phyloP scores from a whole-genome alignment of 768 basidiomycete genomes.

The Mycena vitilis region DNA sequence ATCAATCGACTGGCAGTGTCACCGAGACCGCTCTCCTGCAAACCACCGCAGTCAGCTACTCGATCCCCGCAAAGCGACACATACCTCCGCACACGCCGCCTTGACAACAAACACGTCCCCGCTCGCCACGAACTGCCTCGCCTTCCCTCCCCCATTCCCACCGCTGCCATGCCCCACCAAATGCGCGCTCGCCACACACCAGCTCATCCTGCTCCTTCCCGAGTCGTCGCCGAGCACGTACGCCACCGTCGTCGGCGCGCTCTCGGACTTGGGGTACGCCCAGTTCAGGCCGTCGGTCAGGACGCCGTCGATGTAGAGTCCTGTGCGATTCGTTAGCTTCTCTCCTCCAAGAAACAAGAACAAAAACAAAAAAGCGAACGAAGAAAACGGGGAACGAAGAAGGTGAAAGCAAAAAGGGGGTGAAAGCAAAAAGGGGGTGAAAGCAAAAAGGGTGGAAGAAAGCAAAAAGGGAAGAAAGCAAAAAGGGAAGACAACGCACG shows the following conservation, averaged over 20 bases:
- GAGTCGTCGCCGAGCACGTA: constrained; percentile 71
- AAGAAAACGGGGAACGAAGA: no score
- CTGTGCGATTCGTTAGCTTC: no score
- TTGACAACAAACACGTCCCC: constrained; percentile 74
- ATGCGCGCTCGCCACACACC: constrained; percentile 78
- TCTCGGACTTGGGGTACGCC: constrained; percentile 69
- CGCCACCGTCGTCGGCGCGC: constrained; percentile 44
- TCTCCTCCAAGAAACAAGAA: no score
- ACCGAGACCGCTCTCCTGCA: no score
- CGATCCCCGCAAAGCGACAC: no score
- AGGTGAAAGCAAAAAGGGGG: no score
- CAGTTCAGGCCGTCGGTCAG: constrained; percentile 72
- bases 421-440: no score
- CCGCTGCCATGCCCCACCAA: constrained; percentile 50
- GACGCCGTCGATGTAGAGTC: constrained; percentile 80
- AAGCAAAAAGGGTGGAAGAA: no score
- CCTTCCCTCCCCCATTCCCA: no score
- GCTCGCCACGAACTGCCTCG: constrained; percentile 45
- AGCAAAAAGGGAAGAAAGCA: background rate
- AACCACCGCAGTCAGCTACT: no score
- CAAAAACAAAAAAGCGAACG: no score
- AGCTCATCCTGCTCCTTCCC: constrained; percentile 59
- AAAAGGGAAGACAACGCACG: constrained; percentile 58
- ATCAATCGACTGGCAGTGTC: no score
- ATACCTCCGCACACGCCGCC: constrained; percentile 51